Percentiles rank a stretch among this genome's conserved stretches.
Conservation (phyloP, 2,329 filamentous ascomycete genomes). For the Penicillium verrucosum region DNA sequence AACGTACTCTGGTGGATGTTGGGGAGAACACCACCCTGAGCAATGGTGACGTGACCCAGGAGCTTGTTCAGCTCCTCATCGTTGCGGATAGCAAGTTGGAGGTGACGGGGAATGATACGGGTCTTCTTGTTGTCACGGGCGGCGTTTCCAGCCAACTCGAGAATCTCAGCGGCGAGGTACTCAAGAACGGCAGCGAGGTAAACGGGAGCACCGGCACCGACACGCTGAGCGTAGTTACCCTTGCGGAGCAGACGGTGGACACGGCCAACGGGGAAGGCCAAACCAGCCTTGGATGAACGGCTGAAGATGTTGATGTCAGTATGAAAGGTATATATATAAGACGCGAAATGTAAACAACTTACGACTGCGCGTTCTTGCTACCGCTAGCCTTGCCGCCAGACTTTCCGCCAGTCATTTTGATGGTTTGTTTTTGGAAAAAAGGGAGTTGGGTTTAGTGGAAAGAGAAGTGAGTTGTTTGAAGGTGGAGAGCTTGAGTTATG, state of each 20-base stretch:
- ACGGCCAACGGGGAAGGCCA: conserved; percentile 98
- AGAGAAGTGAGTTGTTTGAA: background rate
- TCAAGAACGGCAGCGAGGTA: conserved; percentile 97
- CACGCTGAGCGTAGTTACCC: conserved; percentile 99
- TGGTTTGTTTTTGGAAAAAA: conserved; percentile 29
- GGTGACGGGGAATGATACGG: conserved; percentile 97
- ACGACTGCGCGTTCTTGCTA: conserved; percentile 99
- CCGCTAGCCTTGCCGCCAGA: conserved; percentile 99
- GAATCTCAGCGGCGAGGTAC: conserved; percentile 97
- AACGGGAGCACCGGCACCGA: conserved; percentile 94
- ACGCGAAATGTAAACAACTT: conserved; percentile 49
- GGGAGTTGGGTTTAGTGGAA: background rate
- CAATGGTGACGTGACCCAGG: conserved; percentile 91
- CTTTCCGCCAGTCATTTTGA: conserved; percentile 99
- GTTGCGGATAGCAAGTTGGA: conserved; percentile 98
- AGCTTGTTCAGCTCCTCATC: conserved; percentile 99
- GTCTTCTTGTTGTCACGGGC: conserved; percentile 99
- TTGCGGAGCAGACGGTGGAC: conserved; percentile 98
- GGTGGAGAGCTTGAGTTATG: conserved; percentile 16
- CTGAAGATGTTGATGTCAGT: conserved; percentile 54
- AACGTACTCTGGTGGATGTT: conserved; percentile 95
- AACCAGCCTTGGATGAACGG: conserved; percentile 97
- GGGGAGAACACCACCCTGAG: conserved; percentile 93
- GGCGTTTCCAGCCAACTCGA: conserved; percentile 97
- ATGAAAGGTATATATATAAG: conserved; percentile 7